Conservation (phyloP, 441 rosid genomes). For the Brassica balearica region DNA sequence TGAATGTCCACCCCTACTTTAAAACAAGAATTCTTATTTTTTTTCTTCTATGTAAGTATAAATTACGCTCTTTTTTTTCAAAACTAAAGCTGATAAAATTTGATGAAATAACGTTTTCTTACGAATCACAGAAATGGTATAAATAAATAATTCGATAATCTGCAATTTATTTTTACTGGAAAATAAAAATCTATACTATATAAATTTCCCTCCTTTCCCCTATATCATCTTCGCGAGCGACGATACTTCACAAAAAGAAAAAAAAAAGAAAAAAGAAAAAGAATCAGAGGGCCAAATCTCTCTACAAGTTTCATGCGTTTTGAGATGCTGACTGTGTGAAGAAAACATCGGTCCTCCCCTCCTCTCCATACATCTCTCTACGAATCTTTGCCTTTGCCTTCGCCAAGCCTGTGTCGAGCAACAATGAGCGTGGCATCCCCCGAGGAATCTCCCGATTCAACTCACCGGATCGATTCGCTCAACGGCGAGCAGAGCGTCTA, state of each 20-base stretch:
- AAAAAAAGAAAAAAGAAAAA: neutral
- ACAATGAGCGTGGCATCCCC: constrained; percentile 44
- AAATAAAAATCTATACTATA: constrained; percentile 23
- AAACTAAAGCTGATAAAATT: too few relatives aligned
- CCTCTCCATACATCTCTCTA: constrained; percentile 6
- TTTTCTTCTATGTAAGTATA: too few relatives aligned
- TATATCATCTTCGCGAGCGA: constrained; percentile 29
- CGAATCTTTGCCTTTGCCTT: constrained; percentile 11
- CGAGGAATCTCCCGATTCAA: constrained; percentile 60
- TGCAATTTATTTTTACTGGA: neutral
- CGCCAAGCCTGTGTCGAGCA: constrained; percentile 13
- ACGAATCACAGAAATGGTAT: too few relatives aligned
- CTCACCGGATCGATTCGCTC: constrained; percentile 63
- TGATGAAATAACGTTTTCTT: too few relatives aligned
- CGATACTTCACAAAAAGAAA: constrained; percentile 4
- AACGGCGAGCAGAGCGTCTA: constrained; percentile 84
- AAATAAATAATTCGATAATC: neutral
- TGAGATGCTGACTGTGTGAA: constrained; percentile 42
- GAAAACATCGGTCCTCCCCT: constrained; percentile 7
- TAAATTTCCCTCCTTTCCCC: constrained; percentile 42
- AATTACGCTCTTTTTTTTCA: too few relatives aligned
- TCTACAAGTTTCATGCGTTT: constrained; percentile 24
- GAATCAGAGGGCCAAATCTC: constrained; percentile 22
- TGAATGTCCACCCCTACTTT: too few relatives aligned
- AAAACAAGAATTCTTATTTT: too few relatives aligned